Base-by-base conservation (phyloP, 352 stramenopile genomes). In the Globisporangium nodosum region DNA sequence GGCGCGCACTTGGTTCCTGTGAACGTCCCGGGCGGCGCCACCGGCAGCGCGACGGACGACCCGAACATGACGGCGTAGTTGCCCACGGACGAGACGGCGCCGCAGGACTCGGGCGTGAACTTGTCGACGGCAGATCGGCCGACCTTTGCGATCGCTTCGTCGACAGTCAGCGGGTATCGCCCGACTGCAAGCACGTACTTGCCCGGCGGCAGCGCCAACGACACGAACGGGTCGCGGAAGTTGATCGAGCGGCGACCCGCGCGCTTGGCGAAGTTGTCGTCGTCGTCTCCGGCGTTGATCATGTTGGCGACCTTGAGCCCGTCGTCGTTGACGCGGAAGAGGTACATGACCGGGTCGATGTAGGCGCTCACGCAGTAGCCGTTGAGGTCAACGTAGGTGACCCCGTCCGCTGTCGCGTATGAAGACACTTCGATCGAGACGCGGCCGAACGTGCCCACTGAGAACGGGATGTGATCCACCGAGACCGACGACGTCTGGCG, bases 211-310 rank as follows among this genome's bases (percentile, higher is more conserved):
- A 91, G 60, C 0, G 69, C 68, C 18, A 91, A 65, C 12, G 83
- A 87, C 47, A 91, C 52, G 61, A 77, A 93, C 47, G 84, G 81
- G 30, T 90, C 84, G 4, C 80, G 79, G 45, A 87, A 90, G 63
- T 74, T 93, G 49, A 90, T 69, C 16, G 77, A 81, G 12, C 64
- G 64, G 21, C 80, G 78, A n/a, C 74, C 66, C 11, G 48, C 68
- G 5, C 73, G 78, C 52, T 70, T 68, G 2, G 67, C 60, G 52
- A 85, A 88, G 52, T 76, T 81, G 48, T 87, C 73, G 49, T 90
- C 81, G 35, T 90, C 78, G 31, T 90, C 78, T 8, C 43, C 64
- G 11, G 64, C 71, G 43, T 76, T 84, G 27, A 90, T 61, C 6
- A 90, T 57, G 46, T 90, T 74, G 0, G 64, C 54, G 0, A 60